A percentile compares a stretch with the other conserved stretches of the same genome.
Conservation (phyloP, 768 basidiomycete species). For the Coprinellus micaceus region DNA sequence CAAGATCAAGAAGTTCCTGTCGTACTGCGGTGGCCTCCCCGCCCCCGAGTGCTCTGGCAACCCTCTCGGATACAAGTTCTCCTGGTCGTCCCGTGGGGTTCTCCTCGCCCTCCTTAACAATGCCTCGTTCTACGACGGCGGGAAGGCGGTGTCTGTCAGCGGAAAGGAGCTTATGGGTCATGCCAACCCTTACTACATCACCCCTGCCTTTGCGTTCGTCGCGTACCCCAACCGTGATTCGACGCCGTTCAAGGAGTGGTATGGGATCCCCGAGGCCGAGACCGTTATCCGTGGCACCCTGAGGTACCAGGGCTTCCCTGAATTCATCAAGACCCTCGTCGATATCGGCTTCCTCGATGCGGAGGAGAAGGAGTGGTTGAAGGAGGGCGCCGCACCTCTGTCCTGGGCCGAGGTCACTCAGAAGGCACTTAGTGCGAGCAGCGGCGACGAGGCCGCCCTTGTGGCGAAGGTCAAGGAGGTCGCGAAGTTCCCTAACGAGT, state of each 20-base stretch:
- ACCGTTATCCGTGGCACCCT: constrained; percentile 90
- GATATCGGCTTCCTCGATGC: constrained; percentile 84
- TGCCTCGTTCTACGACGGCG: constrained; percentile 72
- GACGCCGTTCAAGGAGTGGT: constrained; percentile 84
- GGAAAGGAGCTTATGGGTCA: constrained; percentile 86
- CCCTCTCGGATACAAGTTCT: constrained; percentile 98
- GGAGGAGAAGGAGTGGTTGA: constrained; percentile 72
- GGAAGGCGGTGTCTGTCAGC: constrained; percentile 59
- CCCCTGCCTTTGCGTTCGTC: constrained; percentile 93
- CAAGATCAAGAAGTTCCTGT: constrained; percentile 91
- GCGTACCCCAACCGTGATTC: constrained; percentile 97
- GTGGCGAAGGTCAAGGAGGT: constrained; percentile 66
- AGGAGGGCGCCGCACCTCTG: constrained; percentile 41
- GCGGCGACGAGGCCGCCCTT: constrained; percentile 71
- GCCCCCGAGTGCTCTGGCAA: constrained; percentile 89
- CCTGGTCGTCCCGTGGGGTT: constrained; percentile 95
- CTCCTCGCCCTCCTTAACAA: constrained; percentile 91
- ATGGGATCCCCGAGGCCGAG: constrained; percentile 91
- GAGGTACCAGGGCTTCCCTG: constrained; percentile 95
- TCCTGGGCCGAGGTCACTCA: constrained; percentile 85
- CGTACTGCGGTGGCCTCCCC: constrained; percentile 95
- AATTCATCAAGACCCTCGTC: constrained; percentile 86
- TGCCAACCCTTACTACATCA: constrained; percentile 92
- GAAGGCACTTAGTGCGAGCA: constrained; percentile 65
- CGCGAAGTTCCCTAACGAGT: constrained; percentile 66